Evolutionary conservation across 1,139 yeast species (phyloP).

Genomic region (Dujonia santamariae): DNA sequence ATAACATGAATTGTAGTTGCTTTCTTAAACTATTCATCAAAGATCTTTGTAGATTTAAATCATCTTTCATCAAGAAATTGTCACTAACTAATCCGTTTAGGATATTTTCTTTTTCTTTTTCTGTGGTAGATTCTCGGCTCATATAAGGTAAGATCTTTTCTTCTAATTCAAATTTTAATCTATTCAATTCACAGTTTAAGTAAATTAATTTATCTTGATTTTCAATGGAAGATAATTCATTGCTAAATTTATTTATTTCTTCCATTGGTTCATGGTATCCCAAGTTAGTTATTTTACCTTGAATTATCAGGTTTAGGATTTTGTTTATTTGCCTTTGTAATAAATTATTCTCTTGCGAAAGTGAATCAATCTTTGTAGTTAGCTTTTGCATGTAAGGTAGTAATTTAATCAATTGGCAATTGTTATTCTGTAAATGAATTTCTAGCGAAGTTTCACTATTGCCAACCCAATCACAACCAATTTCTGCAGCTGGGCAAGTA

Average conservation of each 20-base stretch:
- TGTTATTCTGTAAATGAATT: slow-evolving; percentile 29
- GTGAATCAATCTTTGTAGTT: slow-evolving; percentile 16
- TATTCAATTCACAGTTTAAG: slow-evolving; percentile 36
- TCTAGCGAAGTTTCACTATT: slow-evolving; percentile 37
- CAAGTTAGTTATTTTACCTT: slow-evolving; percentile 50
- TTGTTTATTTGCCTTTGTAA: slow-evolving; percentile 44
- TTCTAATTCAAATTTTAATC: slow-evolving; percentile 42
- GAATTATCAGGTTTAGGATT: slow-evolving; percentile 46
- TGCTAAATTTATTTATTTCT: slow-evolving; percentile 33
- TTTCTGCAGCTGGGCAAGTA: slow-evolving; percentile 38
- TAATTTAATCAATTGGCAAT: slow-evolving; percentile 32
- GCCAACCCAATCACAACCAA: slow-evolving; percentile 44
- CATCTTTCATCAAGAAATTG: slow-evolving; percentile 46
- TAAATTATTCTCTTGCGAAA: slow-evolving; percentile 25
- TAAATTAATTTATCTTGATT: slow-evolving; percentile 33
- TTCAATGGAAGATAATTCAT: slow-evolving; percentile 10
- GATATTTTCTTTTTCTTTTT: slow-evolving; percentile 35
- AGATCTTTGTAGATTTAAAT: slow-evolving; percentile 44
- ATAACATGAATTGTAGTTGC: slow-evolving; percentile 48
- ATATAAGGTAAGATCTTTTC: slow-evolving; percentile 40
- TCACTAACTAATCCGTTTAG: slow-evolving; percentile 41
- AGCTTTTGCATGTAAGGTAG: slow-evolving; percentile 27
- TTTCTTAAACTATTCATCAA: slow-evolving; percentile 47
- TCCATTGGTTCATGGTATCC: slow-evolving; percentile 49
- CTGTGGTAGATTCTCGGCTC: slow-evolving; percentile 23